Base-by-base conservation (phyloP, 2,329 filamentous ascomycete genomes). In the Rhytidhysteron rufulum region DNA sequence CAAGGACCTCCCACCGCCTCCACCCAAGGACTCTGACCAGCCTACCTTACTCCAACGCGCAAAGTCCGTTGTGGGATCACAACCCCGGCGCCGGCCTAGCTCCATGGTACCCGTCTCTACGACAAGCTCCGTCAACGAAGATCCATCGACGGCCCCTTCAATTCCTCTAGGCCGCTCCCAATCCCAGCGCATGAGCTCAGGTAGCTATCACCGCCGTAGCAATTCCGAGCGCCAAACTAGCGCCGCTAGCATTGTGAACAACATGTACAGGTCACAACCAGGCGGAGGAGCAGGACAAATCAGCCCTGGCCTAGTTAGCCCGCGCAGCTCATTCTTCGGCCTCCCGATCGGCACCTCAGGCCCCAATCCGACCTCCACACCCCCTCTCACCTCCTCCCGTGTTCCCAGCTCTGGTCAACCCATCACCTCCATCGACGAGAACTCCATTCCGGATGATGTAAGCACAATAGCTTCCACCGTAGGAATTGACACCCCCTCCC, bases 1-100 rank as follows among this genome's bases (percentile, higher is more conserved):
- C 65, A 95, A 95, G 66, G 89, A 93, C n/a, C 79, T 94, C 15
- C 87, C 88, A 2, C 82, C 88, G 1, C 86, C 86, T 1, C 70
- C 75, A 16, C 82, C 71, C 48, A 73, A 71, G 48, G 77, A 73
- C 68, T 69, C 50, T 63, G 72, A 57, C 1, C 61, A 66, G 34
- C 65, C 66, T 39, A 64, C 67, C n/a, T 70, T 82, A 53, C 61
- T 83, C 35, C 73, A 80, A 55, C 68, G 78, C 47, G 79, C 80
- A n/a, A 77, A 73, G 50, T 82, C 79, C 8, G 77, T 80, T 19
- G 71, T 55, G 20, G 64, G 80, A 39, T 69, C 70, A n/a, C 62
- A 53, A 6, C 58, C 55, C 13, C 56, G 49, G 19, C 45, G 46
- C 42, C 71, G 71, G 40, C 69, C 70, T 11, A 67, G 73, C 17